Base-by-base conservation (phyloP, 495 filamentous ascomycete genomes). In the Geoglossum glabrum region DNA sequence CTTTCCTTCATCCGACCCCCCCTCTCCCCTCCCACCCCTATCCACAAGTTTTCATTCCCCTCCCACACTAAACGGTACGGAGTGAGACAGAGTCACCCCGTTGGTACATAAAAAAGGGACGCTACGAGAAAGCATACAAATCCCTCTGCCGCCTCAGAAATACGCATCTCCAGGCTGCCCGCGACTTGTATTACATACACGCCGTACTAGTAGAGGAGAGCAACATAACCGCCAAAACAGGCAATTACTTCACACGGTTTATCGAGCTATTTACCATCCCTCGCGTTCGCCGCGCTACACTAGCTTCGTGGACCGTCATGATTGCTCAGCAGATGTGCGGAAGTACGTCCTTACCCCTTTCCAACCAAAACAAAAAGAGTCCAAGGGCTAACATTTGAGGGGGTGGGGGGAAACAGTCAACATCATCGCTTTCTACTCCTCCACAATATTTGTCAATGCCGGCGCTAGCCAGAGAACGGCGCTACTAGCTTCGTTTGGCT, bases 251-350 rank as follows among this genome's bases (percentile, higher is more conserved):
- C 59, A 72, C 68, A 8, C 74, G 81, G 23, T 75, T 82, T 61
- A 54, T 66, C 23, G 68, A 81, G 63, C 73, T 83, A 0, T 82
- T 80, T 63, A 79, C 73, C 46, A 70, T 79, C 31, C 78, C 78
- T 13, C 76, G 80, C n/a, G 70, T 81, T 0, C 73, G 77, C 30
- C 74, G 79, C n/a, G 81, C 79, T 27, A 81, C 71, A 49, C 58
- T 77, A 2, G 80, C 79, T 3, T 71, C 79, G 28, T 81, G 80
- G 61, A 74, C 79, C 27, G 83, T 85, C 57, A 87, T 85, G 83
- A 77, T 84, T 57, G 80, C 79, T 3, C 84, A 92, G 71, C 87
- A 94, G 69, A 86, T 93, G 81, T 92, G 86, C 66, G 85, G 85
- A 60, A 85, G 72, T 66, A 71, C 8, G 61, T 64, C 33, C 17